Conservation (phyloP, 164 flowering plant genomes). For the Amborella trichopoda region DNA sequence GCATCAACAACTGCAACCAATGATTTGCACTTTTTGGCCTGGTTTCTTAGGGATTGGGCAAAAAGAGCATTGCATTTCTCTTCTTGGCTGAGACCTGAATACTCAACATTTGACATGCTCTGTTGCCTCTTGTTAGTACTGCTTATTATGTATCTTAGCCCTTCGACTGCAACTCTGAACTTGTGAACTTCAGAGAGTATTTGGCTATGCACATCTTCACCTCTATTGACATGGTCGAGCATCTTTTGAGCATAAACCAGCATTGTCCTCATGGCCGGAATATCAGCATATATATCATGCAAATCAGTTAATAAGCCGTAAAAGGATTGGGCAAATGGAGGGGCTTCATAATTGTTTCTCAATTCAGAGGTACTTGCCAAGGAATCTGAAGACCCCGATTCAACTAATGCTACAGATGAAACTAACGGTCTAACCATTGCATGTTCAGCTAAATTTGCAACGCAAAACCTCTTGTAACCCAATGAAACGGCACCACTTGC, state of each 20-base stretch:
- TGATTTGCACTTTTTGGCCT: constrained; percentile 50
- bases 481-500: constrained; percentile 4
- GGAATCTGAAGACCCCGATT: constrained; percentile 9
- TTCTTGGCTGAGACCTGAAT: constrained; percentile 43
- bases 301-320: constrained; percentile 60
- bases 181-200: constrained; percentile 50
- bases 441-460: constrained; percentile 23
- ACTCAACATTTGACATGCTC: constrained; percentile 15
- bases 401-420: constrained; percentile 12
- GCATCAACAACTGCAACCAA: constrained; percentile 83
- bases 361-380: constrained; percentile 15
- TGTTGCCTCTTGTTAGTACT: constrained; percentile 19
- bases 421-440: constrained; percentile 35
- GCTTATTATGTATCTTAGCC: constrained; percentile 60
- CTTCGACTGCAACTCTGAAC: constrained; percentile 77
- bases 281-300: constrained; percentile 46
- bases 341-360: constrained; percentile 31
- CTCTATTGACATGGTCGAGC: constrained; percentile 53
- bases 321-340: constrained; percentile 63
- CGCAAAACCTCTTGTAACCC: constrained; percentile 21
- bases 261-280: constrained; percentile 60
- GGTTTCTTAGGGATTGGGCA: constrained; percentile 59
- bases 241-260: constrained; percentile 65
- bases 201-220: constrained; percentile 40
- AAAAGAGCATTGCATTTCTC: constrained; percentile 66